Conservation (phyloP, 225 moss, liverwort and hornwort genomes). For the Polytrichum formosum region DNA sequence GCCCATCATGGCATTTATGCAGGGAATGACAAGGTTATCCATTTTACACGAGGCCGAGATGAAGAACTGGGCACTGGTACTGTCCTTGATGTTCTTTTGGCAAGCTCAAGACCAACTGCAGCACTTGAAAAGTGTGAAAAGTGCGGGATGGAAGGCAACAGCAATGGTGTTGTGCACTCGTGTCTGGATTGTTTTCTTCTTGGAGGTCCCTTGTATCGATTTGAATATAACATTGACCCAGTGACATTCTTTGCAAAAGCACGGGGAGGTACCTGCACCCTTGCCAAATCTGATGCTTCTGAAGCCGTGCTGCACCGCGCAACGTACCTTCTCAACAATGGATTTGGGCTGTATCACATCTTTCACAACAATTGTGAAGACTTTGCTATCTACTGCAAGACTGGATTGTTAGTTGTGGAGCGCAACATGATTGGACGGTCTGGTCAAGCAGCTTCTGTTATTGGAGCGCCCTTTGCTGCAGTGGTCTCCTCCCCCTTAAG, state of each 20-base stretch:
- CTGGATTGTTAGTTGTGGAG: slow-evolving; percentile 80
- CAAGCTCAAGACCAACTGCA: slow-evolving; percentile 74
- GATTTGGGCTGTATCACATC: slow-evolving; percentile 81
- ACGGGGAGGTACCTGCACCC: slow-evolving; percentile 90
- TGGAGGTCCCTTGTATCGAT: slow-evolving; percentile 76
- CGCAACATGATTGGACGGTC: slow-evolving; percentile 83
- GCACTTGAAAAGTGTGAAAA: slow-evolving; percentile 45
- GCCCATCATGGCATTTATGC: slow-evolving; percentile 85
- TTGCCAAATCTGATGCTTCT: slow-evolving; percentile 67
- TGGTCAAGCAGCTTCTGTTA: slow-evolving; percentile 90
- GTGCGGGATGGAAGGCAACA: slow-evolving; percentile 73
- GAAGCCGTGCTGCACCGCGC: slow-evolving; percentile 82
- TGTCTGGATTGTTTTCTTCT: slow-evolving; percentile 83
- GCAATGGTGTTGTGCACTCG: slow-evolving; percentile 75
- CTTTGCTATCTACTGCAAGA: slow-evolving; percentile 98
- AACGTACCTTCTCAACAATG: slow-evolving; percentile 68
- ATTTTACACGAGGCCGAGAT: slow-evolving; percentile 92
- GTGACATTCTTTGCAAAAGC: slow-evolving; percentile 83
- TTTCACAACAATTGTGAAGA: slow-evolving; percentile 98
- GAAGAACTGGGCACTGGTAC: slow-evolving; percentile 89
- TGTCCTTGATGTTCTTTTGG: slow-evolving; percentile 59
- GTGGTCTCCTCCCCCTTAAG: slow-evolving; percentile 82
- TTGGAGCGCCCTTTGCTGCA: slow-evolving; percentile 95
- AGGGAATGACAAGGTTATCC: slow-evolving; percentile 72
- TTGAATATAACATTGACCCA: slow-evolving; percentile 72